Evolutionary conservation across 2,329 filamentous ascomycete genomes (phyloP), one percentile per base, ranked within the genome.

Genomic region (Epichloe typhina): DNA sequence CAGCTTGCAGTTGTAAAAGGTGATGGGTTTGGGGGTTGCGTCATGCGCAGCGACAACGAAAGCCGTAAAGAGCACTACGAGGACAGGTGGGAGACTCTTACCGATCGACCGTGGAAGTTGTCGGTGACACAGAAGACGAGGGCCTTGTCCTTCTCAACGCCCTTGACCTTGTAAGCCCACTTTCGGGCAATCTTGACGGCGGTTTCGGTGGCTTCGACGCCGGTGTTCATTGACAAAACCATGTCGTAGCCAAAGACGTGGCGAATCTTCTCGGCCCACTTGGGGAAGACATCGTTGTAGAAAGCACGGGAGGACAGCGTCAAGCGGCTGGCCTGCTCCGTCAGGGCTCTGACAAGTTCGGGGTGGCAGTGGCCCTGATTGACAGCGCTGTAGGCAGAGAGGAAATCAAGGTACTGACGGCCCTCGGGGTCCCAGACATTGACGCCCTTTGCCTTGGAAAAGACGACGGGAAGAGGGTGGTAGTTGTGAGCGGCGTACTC

Each of bases 301-400:
- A 97, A 98, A 48, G 93, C 93, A 54, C 91, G 82, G 54, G 89
- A 95, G 70, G 88, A 95, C 58, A 97, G 80, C 0, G 91, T 96
- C 63, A 97, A 73, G 39, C 89, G 84, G 57, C 84, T 80, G 46
- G 93, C 93, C 72, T 98, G 93, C 58, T 95, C 88, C 38, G 82
- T 82, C 54, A 98, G 75, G 13, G 90, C 86, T 68, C 91, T 90
- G 65, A 98, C 83, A 52, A 97, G 82, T 72, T 95, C 90, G 5
- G 93, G 93, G 72, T 98, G 91, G 71, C 91, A 97, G 70, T 98
- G 91, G 56, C 91, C 91, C 71, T 97, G 91, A 74, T 97, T 97
- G 65, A 97, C 89, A 55, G 93, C 93, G 59, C 87, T 94, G 77
- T 98, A 98, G 57, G 93, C 93, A 45, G 91, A 97, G 58, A 98